Evolutionary conservation across 2,329 filamentous ascomycete species (phyloP).

Genomic region (Chaetomium sp.): DNA sequence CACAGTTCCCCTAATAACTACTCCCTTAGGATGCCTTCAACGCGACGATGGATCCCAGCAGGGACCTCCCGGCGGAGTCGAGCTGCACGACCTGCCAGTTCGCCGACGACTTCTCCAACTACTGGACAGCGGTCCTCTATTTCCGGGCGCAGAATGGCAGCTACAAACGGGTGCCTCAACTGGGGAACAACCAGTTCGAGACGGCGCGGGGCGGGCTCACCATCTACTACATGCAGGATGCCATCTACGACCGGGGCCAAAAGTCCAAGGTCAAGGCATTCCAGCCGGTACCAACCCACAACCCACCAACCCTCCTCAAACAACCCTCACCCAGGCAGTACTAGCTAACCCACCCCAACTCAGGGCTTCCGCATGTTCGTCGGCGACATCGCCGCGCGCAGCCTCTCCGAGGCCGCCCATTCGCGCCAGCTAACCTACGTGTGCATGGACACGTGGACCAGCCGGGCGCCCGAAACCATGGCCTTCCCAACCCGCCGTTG

Average conservation of each 20-base stretch:
- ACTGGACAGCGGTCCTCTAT: constrained; percentile 4
- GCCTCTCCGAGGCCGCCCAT: not conserved
- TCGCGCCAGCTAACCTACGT: constrained; percentile 10
- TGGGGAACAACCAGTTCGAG: constrained; percentile 8
- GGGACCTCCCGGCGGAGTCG: not conserved
- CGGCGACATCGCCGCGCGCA: constrained; percentile 8
- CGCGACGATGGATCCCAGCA: not conserved
- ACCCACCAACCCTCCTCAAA: too few species aligned
- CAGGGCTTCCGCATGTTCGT: constrained; percentile 14
- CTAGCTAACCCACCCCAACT: not conserved
- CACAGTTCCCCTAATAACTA: not conserved
- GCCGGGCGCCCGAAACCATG: constrained; percentile 6
- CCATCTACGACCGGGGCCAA: constrained; percentile 8
- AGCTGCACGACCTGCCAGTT: constrained; percentile 18
- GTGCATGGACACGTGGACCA: constrained; percentile 12
- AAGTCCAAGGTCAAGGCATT: constrained; percentile 7
- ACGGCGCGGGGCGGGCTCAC: constrained; percentile 1
- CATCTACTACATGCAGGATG: constrained; percentile 13
- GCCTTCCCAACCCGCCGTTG: constrained; percentile 5
- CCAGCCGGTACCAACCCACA: not conserved
- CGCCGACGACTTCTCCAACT: constrained; percentile 10
- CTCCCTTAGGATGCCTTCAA: constrained; percentile 3
- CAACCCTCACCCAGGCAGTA: not conserved
- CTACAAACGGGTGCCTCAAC: constrained; percentile 5
- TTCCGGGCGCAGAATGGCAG: constrained; percentile 9